Evolutionary conservation across 345 rosid species (phyloP), one percentile per base, ranked within the genome.

Genomic region (Hibiscus trionum): DNA sequence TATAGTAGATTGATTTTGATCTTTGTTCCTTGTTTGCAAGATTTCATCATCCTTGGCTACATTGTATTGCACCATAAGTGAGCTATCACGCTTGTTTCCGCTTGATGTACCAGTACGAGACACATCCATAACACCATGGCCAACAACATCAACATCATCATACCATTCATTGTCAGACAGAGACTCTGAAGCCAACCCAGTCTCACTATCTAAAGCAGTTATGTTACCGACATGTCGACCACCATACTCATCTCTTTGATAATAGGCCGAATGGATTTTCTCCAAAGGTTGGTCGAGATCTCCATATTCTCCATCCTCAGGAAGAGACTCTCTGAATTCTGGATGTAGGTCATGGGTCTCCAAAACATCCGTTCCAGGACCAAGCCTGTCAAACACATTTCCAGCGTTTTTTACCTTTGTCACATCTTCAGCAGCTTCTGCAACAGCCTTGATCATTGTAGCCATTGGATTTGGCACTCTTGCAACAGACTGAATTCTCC

Each of bases 361-460:
- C 65, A 84, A 69, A 46, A 77, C 75, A 44, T 77, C 76, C 59
- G 75, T 66, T 61, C 85, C 80, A 55, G 82, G 86, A 74, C 99
- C 87, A 55, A 96, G 86, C 76, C 99, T 82, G 78, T 96, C 99
- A 77, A 96, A 96, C 80, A 96, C 98, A 73, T 89, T 96, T 80
- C 89, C 86, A 27, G 83, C 62, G 4, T 59, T 59, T 59, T 59
- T 59, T 4, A 59, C n/a, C 62, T 59, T 59, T 14, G 35, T 59
- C 62, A 59, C 62, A 59, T 59, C 62, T 59, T 59, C 35, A 27
- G 62, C 91, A 77, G 99, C 98, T 87, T 93, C 97, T 31, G 89
- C 84, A 11, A 90, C 95, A 79, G 96, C 96, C 83, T 87, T 93
- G n/a, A 88, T 70, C 44, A 89, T 92, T 66, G 96, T 82, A 64